Evolutionary conservation across 495 filamentous ascomycete species (phyloP).

Genomic region (Xylaria intraflava): DNA sequence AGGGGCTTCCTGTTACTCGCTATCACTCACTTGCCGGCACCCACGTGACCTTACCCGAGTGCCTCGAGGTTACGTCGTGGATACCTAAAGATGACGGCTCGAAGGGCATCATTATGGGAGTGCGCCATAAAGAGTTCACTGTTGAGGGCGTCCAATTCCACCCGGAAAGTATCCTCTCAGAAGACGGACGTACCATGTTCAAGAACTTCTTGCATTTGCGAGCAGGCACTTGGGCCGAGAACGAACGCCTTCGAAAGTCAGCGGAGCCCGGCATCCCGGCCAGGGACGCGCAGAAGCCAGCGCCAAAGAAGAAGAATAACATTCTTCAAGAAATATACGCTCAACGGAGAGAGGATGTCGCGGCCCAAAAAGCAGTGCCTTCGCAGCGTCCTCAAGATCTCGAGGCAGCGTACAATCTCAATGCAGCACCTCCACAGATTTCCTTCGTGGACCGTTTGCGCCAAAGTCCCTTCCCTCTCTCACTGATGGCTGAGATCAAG

Average conservation of each 20-base stretch:
- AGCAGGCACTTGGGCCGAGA: constrained; percentile 85
- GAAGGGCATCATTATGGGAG: constrained; percentile 88
- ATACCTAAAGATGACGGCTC: constrained; percentile 57
- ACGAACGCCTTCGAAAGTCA: constrained; percentile 47
- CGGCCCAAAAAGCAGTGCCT: constrained; percentile 76
- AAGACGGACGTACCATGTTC: constrained; percentile 80
- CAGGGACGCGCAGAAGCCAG: not conserved
- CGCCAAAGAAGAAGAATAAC: constrained; percentile 56
- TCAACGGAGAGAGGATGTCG: constrained; percentile 68
- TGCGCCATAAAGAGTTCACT: constrained; percentile 82
- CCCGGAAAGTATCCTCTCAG: constrained; percentile 92
- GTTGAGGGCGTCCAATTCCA: constrained; percentile 97
- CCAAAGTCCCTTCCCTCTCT: constrained; percentile 71
- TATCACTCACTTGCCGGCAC: constrained; percentile 97
- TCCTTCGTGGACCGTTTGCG: constrained; percentile 73
- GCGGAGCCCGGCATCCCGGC: constrained; percentile 15
- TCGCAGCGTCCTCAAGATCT: constrained; percentile 79
- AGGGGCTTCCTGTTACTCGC: constrained; percentile 78
- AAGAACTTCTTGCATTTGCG: constrained; percentile 83
- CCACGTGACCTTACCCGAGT: constrained; percentile 77
- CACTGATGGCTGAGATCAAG: constrained; percentile 96
- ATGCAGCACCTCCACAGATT: constrained; percentile 78
- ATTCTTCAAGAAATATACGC: constrained; percentile 91
- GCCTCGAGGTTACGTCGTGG: constrained; percentile 88
- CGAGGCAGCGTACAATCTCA: constrained; percentile 78